Evolutionary conservation across 306 rosid genomes (phyloP).

Genomic region (Gastrolobium bilobum): DNA sequence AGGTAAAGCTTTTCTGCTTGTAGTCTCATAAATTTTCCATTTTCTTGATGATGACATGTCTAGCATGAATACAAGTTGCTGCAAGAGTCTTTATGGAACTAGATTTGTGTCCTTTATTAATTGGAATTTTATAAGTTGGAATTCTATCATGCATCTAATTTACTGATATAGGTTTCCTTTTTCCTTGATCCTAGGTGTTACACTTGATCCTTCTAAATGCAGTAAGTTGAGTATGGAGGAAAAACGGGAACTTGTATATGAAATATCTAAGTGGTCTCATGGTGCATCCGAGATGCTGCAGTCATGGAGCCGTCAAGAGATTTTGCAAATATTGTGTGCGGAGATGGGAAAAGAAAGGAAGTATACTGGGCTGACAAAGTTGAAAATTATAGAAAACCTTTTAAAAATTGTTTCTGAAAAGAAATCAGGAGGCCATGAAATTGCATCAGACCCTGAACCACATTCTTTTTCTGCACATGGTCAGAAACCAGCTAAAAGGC

Average conservation of each 20-base stretch:
- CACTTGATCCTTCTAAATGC: constrained; percentile 68
- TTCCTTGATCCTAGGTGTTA: constrained; percentile 58
- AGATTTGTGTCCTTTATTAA: constrained; percentile 29
- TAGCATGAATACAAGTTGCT: constrained; percentile 32
- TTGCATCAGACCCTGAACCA: constrained; percentile 58
- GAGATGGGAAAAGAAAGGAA: constrained; percentile 99
- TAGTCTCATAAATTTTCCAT: constrained; percentile 21
- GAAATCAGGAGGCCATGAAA: constrained; percentile 66
- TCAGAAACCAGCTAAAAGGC: constrained; percentile 83
- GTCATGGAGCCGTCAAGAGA: constrained; percentile 98
- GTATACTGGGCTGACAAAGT: constrained; percentile 94
- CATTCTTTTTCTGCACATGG: constrained; percentile 68
- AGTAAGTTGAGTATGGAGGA: constrained; percentile 83
- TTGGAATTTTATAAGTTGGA: constrained; percentile 36
- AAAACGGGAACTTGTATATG: constrained; percentile 88
- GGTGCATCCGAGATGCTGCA: constrained; percentile 88
- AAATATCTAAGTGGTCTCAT: constrained; percentile 77
- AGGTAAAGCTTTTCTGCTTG: constrained; percentile 35
- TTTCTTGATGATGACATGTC: constrained; percentile 40
- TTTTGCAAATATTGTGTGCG: constrained; percentile 89
- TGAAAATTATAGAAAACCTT: constrained; percentile 94
- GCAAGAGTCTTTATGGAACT: constrained; percentile 38
- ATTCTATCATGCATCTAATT: constrained; percentile 11
- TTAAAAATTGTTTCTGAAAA: constrained; percentile 89
- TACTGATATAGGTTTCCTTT: constrained; percentile 41